Base-by-base conservation (phyloP, 1,284 basidiomycete species). In the Kalmanozyma brasiliensis region DNA sequence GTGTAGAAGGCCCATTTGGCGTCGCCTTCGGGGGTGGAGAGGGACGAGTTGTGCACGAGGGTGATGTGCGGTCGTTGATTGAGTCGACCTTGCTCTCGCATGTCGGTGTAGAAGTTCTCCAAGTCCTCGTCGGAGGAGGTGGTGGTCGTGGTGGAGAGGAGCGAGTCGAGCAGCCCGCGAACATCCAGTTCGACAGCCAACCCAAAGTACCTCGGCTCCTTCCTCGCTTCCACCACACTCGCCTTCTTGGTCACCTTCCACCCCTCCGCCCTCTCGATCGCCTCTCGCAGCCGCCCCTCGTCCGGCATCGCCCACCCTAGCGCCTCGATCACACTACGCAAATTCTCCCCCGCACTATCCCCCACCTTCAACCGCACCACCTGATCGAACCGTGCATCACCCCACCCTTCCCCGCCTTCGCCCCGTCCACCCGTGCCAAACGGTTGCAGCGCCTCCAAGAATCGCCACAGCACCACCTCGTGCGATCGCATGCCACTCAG, bases 401-500 rank as follows among this genome's bases (percentile, higher is more conserved):
- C 83, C 1, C 86, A 64, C 9, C 74, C 76, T 13, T 66, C 49
- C 13, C 34, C 46, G 2, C 72, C 74, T 26, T 77, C 70, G 0
- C 73, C 86, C 6, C 79, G 77, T 22, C 61, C 43, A 1, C 26
- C 26, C 3, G 37, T 52, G 10, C 85, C 83, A 9, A 97, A 89
- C 49, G 88, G 86, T 69, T 94, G 87, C 1, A 86, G 84, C 3
- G 85, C 80, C 30, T 85, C 85, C 49, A 98, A 37, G 47, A 80
- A 98, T 81, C 85, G 85, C 87, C 90, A 89, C 23, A 98, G 84
- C 10, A 95, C 87, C 2, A 87, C 85, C 82, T 97, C 94, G 82
- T 98, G 91, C 17, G 47, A 61, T 13, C 56, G 49, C 9, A 63
- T 29, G 19, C 51, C 65, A 2, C 13, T 41, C 4, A 52, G 19